Evolutionary conservation across 1,284 basidiomycete genomes (phyloP), one percentile per base, ranked within the genome.

Genomic region (Marasmius sp.): DNA sequence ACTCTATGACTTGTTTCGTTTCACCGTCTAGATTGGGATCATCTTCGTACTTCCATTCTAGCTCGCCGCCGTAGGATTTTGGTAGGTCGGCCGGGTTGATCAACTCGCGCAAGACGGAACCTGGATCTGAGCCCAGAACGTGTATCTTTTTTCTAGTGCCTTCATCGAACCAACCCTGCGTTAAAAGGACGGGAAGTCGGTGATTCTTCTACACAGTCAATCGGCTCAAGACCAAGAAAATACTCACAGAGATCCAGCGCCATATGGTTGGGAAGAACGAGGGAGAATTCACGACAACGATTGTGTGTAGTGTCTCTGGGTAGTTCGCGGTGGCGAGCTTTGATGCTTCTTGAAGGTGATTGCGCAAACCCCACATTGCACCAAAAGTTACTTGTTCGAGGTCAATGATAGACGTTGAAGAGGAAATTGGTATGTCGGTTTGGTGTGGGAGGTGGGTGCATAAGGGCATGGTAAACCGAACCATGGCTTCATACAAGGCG

Each of bases 261-360:
- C 91, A 93, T 20, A 91, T 78, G 1, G 87, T 91, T 1, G 87
- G 83, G 70, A 92, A 92, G 76, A 91, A 93, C 0, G 84, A 77
- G 0, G 92, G 92, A 0, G 89, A 85, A 64, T 92, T 92, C 49
- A 93, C 85, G 59, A 93, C 76, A 22, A 81, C 86, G 64, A 87
- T 85, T 18, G 80, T 80, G 67, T 81, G 78, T 45, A 91, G 74
- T 0, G 88, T 91, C 72, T 93, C 91, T 1, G 92, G 91, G 69
- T 92, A 93, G 67, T 92, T 88, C 18, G 88, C 88, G 0, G 89
- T 91, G 0, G 88, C 89, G 54, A 93, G 79, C 14, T 77, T 80
- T 18, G 87, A 87, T 0, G 91, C 88, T 68, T 92, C 86, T 66
- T 90, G 87, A 11, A 93, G 80, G 70, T 92, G 91, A 51, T 71